Evolutionary conservation across 164 flowering plant genomes (phyloP), one percentile per base, ranked within the genome.

Genomic region (Vitis amurensis): DNA sequence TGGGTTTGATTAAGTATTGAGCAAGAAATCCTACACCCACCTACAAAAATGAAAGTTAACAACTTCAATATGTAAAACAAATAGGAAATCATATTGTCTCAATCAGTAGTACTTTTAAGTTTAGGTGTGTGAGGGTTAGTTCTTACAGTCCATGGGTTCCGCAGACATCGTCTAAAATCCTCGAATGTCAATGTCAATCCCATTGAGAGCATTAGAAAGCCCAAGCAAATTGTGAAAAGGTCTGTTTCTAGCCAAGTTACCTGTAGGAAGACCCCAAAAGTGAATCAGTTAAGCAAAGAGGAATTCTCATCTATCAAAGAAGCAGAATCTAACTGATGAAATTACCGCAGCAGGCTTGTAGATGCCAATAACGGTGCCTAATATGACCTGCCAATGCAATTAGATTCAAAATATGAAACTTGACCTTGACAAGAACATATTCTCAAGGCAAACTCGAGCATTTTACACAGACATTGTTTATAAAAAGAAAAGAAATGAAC

Each of bases 131-230:
- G 64, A 14, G 50, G 57, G 44, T 16, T 56, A 59, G 60, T 66
- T 75, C 94, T 88, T 87, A 95, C 98, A 64, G 99, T 95, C 99
- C 99, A 95, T 48, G 99, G 99, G 72, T 95, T 95, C 59, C 95
- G 85, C 68, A 93, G 71, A 79, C 99, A 95, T 56, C 95, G 74
- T 78, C 92, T 85, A 76, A 93, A 95, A 81, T 95, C 99, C 65
- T 95, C 97, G 80, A 95, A 95, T 59, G 91, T 95, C 81, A 95
- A 82, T 5, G 99, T 95, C 88, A 95, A 75, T 16, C 98, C 99
- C 99, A 95, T 95, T 11, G 98, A 95, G 70, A 95, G 97, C 99
- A 95, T 95, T 72, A 95, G 99, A 71, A 95, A 91, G 71, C 99
- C 98, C 78, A 95, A 81, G 49, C 98, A 92, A 72, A 89, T 68